Base-by-base conservation (phyloP, 2,329 filamentous ascomycete species). In the Aureobasidium namibiae region DNA sequence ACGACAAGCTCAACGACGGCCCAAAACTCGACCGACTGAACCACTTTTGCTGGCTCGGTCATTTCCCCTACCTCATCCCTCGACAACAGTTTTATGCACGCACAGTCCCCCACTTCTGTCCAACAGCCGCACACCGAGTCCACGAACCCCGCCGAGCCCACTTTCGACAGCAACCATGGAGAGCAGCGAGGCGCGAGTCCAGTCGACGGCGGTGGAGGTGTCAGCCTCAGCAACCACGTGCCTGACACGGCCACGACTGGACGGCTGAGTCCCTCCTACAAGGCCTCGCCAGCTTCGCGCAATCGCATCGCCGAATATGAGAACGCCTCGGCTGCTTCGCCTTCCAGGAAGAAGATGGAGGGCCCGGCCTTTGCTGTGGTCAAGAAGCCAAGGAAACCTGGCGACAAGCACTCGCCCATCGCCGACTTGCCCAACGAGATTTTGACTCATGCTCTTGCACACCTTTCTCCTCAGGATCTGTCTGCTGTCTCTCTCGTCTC, bases 391-490 rank as follows among this genome's bases (percentile, higher is more conserved):
- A 70, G 74, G 53, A 75, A 71, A 61, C 72, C 75, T 13, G 73
- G 70, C 38, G 73, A 76, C 59, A 76, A 75, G 64, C 73, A 71
- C 48, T 73, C 76, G 42, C 77, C 80, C 29, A 75, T 86, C 41
- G 74, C 78, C 39, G 75, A 77, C 58, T 86, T 96, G 63, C 91
- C 92, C 7, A 96, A 95, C 77, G 94, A 99, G 80, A 86, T 97
- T 60, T 74, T 97, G 72, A 96, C 90, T 11, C 91, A 96, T 68
- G 86, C 95, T 33, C 76, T 97, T 60, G 96, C 94, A 39, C 89
- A 97, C 75, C 79, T 99, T 56, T 87, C 92, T 54, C 90, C 92
- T 10, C 84, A 89, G 63, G 91, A 92, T 24, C 83, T 97, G 66
- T 85, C 87, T 18, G 83, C 87, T 10, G 87, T 96, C 11, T 87